These are phyloP conservation scores for Aspergillus carlsbadensis DNA, from an alignment of 495 filamentous ascomycete genomes.

Conservation along the genomic window DNA sequence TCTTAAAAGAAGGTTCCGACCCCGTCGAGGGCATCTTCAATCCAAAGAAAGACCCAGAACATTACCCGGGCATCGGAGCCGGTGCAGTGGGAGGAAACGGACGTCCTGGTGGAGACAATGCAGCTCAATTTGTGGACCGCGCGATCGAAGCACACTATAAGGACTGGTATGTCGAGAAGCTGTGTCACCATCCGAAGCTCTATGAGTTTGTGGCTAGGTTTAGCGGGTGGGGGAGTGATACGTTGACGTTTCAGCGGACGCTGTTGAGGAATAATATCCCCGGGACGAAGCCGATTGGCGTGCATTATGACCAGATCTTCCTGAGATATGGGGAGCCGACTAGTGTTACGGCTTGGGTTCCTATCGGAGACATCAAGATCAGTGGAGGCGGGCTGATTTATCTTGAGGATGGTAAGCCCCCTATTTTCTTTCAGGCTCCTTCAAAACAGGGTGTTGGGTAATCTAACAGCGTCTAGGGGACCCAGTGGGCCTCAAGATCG, in stretches of 20 bases:
- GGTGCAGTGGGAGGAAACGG: conserved; percentile 51
- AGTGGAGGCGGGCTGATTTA: conserved; percentile 64
- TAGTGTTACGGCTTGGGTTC: conserved; percentile 63
- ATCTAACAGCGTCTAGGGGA: conserved; percentile 25
- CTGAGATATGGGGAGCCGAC: conserved; percentile 57
- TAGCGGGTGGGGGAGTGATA: conserved; percentile 54
- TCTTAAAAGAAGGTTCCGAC: conserved; percentile 47
- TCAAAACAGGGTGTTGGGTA: neutral
- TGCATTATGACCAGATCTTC: conserved; percentile 69
- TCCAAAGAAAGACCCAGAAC: conserved; percentile 38
- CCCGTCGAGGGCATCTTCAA: conserved; percentile 55
- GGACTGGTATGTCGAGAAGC: conserved; percentile 56
- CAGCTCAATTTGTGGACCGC: conserved; percentile 50
- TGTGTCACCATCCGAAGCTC: conserved; percentile 55
- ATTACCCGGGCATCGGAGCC: conserved; percentile 59
- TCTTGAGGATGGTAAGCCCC: conserved; percentile 48
- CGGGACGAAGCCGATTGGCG: conserved; percentile 56
- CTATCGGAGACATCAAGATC: conserved; percentile 57
- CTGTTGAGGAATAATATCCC: conserved; percentile 61
- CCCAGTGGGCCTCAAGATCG: conserved; percentile 42
- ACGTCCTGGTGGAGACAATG: conserved; percentile 42
- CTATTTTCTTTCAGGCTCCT: neutral
- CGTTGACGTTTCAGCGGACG: conserved; percentile 45
- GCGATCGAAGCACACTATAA: conserved; percentile 56
- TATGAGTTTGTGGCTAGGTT: conserved; percentile 52